Conservation (phyloP, 352 stramenopile genomes). For the Paralagenidium karlingii region DNA sequence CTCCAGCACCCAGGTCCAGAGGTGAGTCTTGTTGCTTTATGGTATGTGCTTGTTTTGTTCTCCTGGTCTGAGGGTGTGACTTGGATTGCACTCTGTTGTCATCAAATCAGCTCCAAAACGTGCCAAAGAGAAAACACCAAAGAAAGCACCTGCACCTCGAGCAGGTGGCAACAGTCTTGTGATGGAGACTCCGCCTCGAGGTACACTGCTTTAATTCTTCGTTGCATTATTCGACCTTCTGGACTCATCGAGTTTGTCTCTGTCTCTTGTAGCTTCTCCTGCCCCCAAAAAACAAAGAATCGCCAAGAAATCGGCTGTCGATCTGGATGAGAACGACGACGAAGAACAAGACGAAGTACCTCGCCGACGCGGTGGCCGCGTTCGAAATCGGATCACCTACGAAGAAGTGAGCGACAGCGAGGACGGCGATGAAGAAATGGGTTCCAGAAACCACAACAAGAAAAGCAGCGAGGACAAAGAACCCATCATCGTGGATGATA, state of each 20-base stretch:
- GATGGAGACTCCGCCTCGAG: background rate
- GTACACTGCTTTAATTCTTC: background rate
- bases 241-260: background rate
- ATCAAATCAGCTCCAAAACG: conserved; percentile 11
- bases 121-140: conserved; percentile 14
- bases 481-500: conserved; percentile 18
- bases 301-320: conserved; percentile 5
- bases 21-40: background rate
- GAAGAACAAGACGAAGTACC: conserved; percentile 5
- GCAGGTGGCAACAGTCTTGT: background rate
- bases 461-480: conserved; percentile 5
- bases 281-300: conserved; percentile 24
- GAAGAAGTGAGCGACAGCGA: conserved; percentile 13
- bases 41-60: background rate
- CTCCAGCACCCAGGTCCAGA: background rate
- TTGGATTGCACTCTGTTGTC: too few species aligned
- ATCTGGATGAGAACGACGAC: conserved; percentile 8
- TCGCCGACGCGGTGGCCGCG: conserved; percentile 20
- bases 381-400: conserved; percentile 21
- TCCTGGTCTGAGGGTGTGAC: too few species aligned
- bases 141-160: conserved; percentile 6
- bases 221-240: background rate
- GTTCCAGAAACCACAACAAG: conserved; percentile 1
- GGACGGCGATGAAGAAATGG: conserved; percentile 10
- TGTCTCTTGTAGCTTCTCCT: conserved; percentile 5